Conservation (phyloP, 192 early-diverging fungal genomes). For the Gonapodya prolifera region DNA sequence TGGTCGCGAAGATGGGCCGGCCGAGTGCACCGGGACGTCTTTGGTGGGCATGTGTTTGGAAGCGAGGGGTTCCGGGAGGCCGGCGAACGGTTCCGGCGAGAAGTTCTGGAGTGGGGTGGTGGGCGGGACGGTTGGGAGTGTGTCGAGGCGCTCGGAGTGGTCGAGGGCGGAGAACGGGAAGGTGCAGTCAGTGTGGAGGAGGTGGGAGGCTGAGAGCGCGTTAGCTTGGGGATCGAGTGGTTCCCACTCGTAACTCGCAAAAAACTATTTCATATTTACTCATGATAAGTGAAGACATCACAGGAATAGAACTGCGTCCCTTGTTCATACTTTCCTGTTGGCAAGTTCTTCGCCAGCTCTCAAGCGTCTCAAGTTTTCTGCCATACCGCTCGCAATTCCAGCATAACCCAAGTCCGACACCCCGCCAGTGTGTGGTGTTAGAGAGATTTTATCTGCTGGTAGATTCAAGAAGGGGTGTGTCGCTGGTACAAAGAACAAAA, state of each 20-base stretch:
- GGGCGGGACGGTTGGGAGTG: conserved; percentile 79
- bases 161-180: neutral
- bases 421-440: neutral
- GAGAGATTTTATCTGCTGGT: neutral
- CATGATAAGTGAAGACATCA: neutral
- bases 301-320: too few species aligned
- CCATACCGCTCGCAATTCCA: neutral
- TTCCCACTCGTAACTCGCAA: too few species aligned
- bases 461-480: neutral
- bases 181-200: neutral
- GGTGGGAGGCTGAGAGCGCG: too few species aligned
- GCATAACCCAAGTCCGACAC: neutral
- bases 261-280: too few species aligned
- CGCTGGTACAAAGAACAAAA: neutral
- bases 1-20: conserved; percentile 73
- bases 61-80: conserved; percentile 32
- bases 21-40: conserved; percentile 59
- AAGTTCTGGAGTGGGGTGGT: conserved; percentile 86
- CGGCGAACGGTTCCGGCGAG: conserved; percentile 52
- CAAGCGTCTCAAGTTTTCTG: neutral
- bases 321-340: neutral
- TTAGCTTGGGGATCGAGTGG: too few species aligned
- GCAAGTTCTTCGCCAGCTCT: neutral
- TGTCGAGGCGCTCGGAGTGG: neutral
- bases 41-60: conserved; percentile 27